These are phyloP conservation scores for Boletellus deceptivus DNA, from an alignment of 1,284 basidiomycete species.

Conservation along the genomic window DNA sequence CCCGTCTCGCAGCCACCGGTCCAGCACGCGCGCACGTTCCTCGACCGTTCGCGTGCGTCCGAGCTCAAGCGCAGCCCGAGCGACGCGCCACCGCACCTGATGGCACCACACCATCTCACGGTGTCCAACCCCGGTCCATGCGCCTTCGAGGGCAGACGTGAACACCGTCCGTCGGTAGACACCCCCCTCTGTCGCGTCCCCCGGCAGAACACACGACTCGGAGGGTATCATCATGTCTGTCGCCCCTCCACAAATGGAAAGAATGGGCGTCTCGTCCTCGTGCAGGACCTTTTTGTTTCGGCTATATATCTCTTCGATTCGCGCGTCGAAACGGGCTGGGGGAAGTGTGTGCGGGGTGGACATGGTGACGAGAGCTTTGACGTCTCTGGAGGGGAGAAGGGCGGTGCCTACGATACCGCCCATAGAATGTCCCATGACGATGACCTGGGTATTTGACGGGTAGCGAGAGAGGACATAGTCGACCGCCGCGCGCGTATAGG, in stretches of 20 bases:
- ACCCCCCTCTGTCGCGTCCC: not conserved
- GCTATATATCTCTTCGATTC: conserved; percentile 75
- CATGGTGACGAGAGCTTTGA: conserved; percentile 90
- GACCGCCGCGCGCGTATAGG: conserved; percentile 74
- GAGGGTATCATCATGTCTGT: conserved; percentile 93
- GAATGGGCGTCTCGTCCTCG: conserved; percentile 56
- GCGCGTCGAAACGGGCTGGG: conserved; percentile 83
- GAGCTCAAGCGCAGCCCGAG: conserved; percentile 74
- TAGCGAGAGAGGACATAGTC: conserved; percentile 80
- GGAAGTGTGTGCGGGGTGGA: conserved; percentile 90
- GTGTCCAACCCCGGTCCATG: conserved; percentile 96
- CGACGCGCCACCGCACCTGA: conserved; percentile 89
- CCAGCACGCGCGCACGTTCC: conserved; percentile 44
- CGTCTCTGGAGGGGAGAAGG: conserved; percentile 57
- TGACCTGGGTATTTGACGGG: conserved; percentile 58
- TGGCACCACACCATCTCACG: conserved; percentile 99
- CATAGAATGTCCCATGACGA: conserved; percentile 95
- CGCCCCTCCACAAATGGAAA: conserved; percentile 91
- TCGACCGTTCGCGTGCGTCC: conserved; percentile 34
- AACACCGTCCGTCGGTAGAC: conserved; percentile 74
- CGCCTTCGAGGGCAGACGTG: conserved; percentile 82
- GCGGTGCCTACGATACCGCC: conserved; percentile 91
- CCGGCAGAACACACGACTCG: conserved; percentile 78
- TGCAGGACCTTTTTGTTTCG: conserved; percentile 38
- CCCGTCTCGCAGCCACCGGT: conserved; percentile 66